These are phyloP conservation scores for Colletotrichum tropicale DNA, from an alignment of 2,329 filamentous ascomycete species.

Conservation along the genomic window DNA sequence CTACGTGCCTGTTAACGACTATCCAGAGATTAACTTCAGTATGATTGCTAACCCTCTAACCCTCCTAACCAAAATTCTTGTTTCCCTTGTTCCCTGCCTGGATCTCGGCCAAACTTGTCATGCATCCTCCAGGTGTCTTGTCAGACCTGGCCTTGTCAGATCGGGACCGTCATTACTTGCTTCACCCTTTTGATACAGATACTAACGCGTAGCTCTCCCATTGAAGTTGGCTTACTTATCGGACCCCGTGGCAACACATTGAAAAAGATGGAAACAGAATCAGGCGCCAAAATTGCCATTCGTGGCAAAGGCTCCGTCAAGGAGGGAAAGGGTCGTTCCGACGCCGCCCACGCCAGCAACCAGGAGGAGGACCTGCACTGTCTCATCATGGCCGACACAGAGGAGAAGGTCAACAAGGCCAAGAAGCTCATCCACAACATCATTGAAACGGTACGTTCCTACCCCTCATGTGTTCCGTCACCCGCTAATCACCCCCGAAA, in stretches of 20 bases:
- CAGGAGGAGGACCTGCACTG: conserved; percentile 99
- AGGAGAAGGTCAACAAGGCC: conserved; percentile 99
- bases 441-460: conserved; percentile 86
- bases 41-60: conserved; percentile 99
- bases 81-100: conserved; percentile 33
- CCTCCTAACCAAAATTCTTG: conserved; percentile 66
- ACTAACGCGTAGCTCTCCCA: conserved; percentile 93
- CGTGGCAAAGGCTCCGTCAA: conserved; percentile 99
- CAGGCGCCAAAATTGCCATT: conserved; percentile 97
- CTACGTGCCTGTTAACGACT: conserved; percentile 99
- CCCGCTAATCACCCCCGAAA: conserved; percentile 24
- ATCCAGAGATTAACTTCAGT: conserved; percentile 99
- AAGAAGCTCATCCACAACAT: conserved; percentile 98
- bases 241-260: conserved; percentile 99
- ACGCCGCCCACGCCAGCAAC: conserved; percentile 98
- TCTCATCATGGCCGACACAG: conserved; percentile 99
- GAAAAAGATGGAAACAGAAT: conserved; percentile 99
- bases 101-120: conserved; percentile 51
- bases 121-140: conserved; percentile 30
- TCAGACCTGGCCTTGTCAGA: conserved; percentile 30
- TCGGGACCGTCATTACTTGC: conserved; percentile 32
- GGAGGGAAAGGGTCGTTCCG: conserved; percentile 98
- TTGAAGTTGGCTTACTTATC: conserved; percentile 99
- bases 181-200: conserved; percentile 45
- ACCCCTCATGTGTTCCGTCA: not conserved